Conservation (phyloP, 805 yeast genomes). For the Wickerhamomyces ciferrii region DNA sequence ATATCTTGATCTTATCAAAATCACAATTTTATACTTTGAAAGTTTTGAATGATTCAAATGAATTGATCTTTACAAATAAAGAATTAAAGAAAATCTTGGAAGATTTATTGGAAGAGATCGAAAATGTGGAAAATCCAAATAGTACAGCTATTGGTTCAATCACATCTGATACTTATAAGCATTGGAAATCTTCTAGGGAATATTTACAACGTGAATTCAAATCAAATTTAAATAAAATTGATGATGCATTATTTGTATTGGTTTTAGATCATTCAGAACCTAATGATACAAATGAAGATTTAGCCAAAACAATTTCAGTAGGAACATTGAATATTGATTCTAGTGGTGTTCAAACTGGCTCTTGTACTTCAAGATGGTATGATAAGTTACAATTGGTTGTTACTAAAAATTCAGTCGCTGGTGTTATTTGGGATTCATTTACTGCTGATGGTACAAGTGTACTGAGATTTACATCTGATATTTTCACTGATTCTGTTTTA, state of each 20-base stretch:
- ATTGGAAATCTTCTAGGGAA: slow-evolving; percentile 75
- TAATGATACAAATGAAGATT: slow-evolving; percentile 36
- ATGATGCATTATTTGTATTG: slow-evolving; percentile 73
- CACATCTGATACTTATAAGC: slow-evolving; percentile 79
- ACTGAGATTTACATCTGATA: slow-evolving; percentile 80
- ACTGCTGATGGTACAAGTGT: slow-evolving; percentile 95
- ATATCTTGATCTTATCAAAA: slow-evolving; percentile 68
- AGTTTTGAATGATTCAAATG: slow-evolving; percentile 65
- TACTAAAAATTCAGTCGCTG: slow-evolving; percentile 82
- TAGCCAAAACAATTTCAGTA: slow-evolving; percentile 65
- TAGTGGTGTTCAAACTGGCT: slow-evolving; percentile 79
- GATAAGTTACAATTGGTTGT: slow-evolving; percentile 84
- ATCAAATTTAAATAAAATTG: slow-evolving; percentile 42
- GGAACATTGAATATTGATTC: slow-evolving; percentile 73
- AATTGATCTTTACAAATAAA: slow-evolving; percentile 58
- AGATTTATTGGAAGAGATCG: slow-evolving; percentile 65
- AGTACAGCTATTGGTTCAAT: slow-evolving; percentile 76
- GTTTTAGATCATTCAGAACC: slow-evolving; percentile 75
- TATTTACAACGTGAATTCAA: slow-evolving; percentile 34
- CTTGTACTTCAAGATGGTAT: slow-evolving; percentile 92
- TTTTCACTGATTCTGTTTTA: slow-evolving; percentile 83
- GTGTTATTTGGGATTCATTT: slow-evolving; percentile 85
- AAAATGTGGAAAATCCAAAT: slow-evolving; percentile 53
- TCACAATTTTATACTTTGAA: slow-evolving; percentile 88
- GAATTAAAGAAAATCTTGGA: slow-evolving; percentile 64